Conservation (phyloP, 2,329 filamentous ascomycete genomes). For the Ophiosphaerella narmari region DNA sequence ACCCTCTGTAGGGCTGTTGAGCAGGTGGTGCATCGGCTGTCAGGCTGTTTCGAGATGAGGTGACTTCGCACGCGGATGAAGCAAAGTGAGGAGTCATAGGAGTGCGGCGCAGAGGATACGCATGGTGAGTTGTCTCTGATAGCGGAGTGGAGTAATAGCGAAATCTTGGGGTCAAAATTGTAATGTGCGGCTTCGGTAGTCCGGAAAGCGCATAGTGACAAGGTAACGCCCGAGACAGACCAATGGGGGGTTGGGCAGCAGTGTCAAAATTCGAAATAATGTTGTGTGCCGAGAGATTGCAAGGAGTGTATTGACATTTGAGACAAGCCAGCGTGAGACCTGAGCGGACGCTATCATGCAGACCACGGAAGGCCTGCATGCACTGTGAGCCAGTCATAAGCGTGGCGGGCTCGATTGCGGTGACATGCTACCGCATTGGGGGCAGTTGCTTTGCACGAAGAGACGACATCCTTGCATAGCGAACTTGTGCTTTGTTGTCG, state of each 20-base stretch:
- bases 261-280: constrained; percentile 40
- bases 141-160: constrained; percentile 27
- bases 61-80: constrained; percentile 34
- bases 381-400: constrained; percentile 37
- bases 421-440: constrained; percentile 34
- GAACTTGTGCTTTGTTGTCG: constrained; percentile 39
- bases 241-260: constrained; percentile 34
- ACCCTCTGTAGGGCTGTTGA: constrained; percentile 1
- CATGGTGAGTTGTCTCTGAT: constrained; percentile 46
- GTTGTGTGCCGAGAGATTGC: constrained; percentile 43
- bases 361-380: constrained; percentile 33
- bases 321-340: constrained; percentile 30
- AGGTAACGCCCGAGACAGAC: constrained; percentile 20
- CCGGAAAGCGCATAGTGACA: constrained; percentile 21
- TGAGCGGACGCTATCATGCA: constrained; percentile 37
- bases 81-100: constrained; percentile 36
- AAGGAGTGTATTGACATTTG: constrained; percentile 36
- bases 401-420: constrained; percentile 20
- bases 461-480: constrained; percentile 38
- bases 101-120: constrained; percentile 34
- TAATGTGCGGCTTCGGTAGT: constrained; percentile 38
- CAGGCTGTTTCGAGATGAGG: constrained; percentile 2
- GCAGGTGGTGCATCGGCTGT: background rate
- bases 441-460: constrained; percentile 28
- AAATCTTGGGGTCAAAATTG: constrained; percentile 29